Evolutionary conservation across 192 early-diverging fungal genomes (phyloP).

Genomic region (Mortierella antarctica): DNA sequence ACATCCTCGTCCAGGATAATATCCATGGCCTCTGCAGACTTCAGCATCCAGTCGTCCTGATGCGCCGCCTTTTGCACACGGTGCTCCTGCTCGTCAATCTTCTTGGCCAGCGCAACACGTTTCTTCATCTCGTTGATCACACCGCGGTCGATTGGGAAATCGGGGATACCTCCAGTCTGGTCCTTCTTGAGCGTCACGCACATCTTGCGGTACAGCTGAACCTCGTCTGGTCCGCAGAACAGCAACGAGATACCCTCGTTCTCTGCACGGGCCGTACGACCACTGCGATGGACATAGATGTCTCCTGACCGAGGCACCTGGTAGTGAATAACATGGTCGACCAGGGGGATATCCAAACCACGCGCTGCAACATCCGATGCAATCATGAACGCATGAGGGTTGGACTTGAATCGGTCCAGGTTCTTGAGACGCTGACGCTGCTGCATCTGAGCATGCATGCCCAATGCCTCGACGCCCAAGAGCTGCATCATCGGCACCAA

Average conservation of each 20-base stretch:
- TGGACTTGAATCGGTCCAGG: slow-evolving; percentile 86
- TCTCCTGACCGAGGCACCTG: slow-evolving; percentile 93
- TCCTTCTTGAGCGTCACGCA: slow-evolving; percentile 84
- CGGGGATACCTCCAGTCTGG: slow-evolving; percentile 65
- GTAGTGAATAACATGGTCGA: slow-evolving; percentile 97
- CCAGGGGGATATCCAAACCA: slow-evolving; percentile 91
- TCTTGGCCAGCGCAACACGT: slow-evolving; percentile 81
- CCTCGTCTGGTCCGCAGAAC: slow-evolving; percentile 88
- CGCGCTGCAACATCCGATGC: slow-evolving; percentile 97
- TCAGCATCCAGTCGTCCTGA: slow-evolving; percentile 49
- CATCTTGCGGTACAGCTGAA: slow-evolving; percentile 83
- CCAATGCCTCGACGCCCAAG: slow-evolving; percentile 77
- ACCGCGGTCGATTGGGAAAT: slow-evolving; percentile 86
- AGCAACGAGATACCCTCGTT: slow-evolving; percentile 85
- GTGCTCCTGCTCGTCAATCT: slow-evolving; percentile 88
- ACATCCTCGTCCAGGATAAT: slow-evolving; percentile 47
- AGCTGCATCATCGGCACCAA: slow-evolving; percentile 86
- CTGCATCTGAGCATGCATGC: slow-evolving; percentile 96
- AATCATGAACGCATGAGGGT: slow-evolving; percentile 81
- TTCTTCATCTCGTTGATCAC: slow-evolving; percentile 77
- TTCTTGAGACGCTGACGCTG: slow-evolving; percentile 94
- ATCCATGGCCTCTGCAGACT: slow-evolving; percentile 47
- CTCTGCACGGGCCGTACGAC: slow-evolving; percentile 92
- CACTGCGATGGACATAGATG: slow-evolving; percentile 95
- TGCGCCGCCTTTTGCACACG: slow-evolving; percentile 69